Base-by-base conservation (phyloP, 352 stramenopile species). In the Globisporangium middletonii region DNA sequence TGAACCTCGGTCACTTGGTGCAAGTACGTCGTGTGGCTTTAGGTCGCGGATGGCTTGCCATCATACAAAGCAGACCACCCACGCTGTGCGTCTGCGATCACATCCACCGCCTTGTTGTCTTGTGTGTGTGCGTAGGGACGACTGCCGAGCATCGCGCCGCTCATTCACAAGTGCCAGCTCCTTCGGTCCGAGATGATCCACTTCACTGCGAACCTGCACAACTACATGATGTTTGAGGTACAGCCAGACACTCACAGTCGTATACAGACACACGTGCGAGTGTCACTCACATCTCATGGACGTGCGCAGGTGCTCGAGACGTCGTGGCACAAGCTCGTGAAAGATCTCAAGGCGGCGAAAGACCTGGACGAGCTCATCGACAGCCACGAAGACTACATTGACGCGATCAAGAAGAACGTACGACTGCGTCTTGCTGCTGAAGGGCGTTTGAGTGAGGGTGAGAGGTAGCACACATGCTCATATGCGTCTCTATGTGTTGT, bases 171-270 rank as follows among this genome's bases (percentile, higher is more conserved):
- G 38, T 97, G 96, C 62, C 94, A 98, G 56, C 81, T 99, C 16
- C 83, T 97, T 50, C 87, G 97, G 33, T 97, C 97, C 26, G 88
- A 98, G 48, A 99, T 99, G 97, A 95, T 98, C 57, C 95, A 99
- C 67, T 98, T 99, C 68, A 95, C 93, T 26, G 92, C 90, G 43
- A 99, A 98, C 59, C 81, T 99, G 26, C 92, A 98, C 66, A 98
- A 95, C 64, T 99, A 99, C 68, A 92, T 99, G 66, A 98, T 99
- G 95, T 99, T 99, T 73, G 96, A 99, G 83, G 76, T 87, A 47
- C 41, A 23, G 50, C 26, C 7, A 38, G 33, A 35, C 4, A 35
- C 8, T 8, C 30, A 35, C 30, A 35, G 9, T 9, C 33, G 11
- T 11, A 11, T 9, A 9, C 33, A 38, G 6, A 16, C 13, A 12